A percentile compares a stretch with the other conserved stretches of the same genome.
Evolutionary conservation across 257 asterid species (phyloP).

Genomic region (Solanum sitiens): DNA sequence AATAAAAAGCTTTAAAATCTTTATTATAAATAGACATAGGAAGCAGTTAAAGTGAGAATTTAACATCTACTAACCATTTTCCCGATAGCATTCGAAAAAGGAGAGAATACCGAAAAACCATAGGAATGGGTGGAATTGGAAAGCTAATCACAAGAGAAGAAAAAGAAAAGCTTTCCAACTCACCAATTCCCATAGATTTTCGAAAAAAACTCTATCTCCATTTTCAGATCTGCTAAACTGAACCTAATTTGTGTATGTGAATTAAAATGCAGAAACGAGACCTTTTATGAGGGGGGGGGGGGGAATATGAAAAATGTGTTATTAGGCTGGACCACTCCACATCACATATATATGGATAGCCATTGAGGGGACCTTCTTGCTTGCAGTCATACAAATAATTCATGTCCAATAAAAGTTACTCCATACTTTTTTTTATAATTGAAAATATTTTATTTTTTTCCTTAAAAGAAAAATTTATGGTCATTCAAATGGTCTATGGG

Average conservation of each 20-base stretch:
- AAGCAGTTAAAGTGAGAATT: no score
- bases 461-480: no score
- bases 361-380: background rate
- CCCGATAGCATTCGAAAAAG: constrained; percentile 5
- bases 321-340: background rate
- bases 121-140: constrained; percentile 51
- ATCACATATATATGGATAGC: background rate
- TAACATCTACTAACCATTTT: no score
- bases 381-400: no score
- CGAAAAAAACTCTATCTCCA: constrained; percentile 13
- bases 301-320: background rate
- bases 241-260: background rate
- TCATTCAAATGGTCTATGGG: background rate
- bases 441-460: no score
- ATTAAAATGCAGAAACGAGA: background rate
- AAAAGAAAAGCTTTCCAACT: constrained; percentile 22
- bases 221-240: constrained; percentile 14
- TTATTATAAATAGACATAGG: background rate
- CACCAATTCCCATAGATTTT: constrained; percentile 32
- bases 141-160: background rate
- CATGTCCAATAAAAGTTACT: background rate
- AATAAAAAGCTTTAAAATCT: no score
- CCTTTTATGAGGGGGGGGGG: background rate
- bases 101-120: constrained; percentile 20
- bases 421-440: background rate